Evolutionary conservation across 2,329 filamentous ascomycete genomes (phyloP), one percentile per base, ranked within the genome.

Genomic region (Alternaria solani): DNA sequence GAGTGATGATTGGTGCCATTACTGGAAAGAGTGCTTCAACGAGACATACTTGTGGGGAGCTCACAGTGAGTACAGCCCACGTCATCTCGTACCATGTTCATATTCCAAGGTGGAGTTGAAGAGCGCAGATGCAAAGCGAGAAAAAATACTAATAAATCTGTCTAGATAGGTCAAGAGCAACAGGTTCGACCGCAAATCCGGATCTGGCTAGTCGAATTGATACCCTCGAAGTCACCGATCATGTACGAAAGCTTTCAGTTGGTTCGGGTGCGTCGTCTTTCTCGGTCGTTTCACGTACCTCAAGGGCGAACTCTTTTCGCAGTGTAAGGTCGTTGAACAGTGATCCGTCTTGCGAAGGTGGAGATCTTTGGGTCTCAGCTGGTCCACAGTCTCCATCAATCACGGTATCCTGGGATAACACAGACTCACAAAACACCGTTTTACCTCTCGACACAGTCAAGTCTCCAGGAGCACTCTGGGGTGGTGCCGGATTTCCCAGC

Each of bases 1-100:
- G 6, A 62, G 64, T 51, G 34, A 20, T 14, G 36, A 61, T 4
- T 72, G 70, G 69, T 59, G 59, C 12, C 4, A 12, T 12, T 46
- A 62, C 34, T 71, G 70, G 68, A 14, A 57, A 34, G 34, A 47
- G 14, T 71, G 67, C 39, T 74, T 72, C 38, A 54, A 47, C 1
- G 63, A 71, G 23, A 23, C 44, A 1, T 70, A 69, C 30, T 11
- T 30, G 6, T 69, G 61, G 43, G 57, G 64, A 38, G 26, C 38
- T 28, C 11, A 41, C n/a, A 30, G 62, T 66, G 39, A 57, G 66
- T 57, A 25, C 43, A 36, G 9, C 41, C 14, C 8, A 18, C 34
- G 48, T 39, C 42, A 16, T 26, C 2, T 25, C 1, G 0, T 25
- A 25, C 20, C 2, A 30, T 26, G 7, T 36, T 38, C 5, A 38